phyloP scores from a whole-genome alignment of 2,329 filamentous ascomycete genomes.

The Xenosphaeropsis pyriputrescens region DNA sequence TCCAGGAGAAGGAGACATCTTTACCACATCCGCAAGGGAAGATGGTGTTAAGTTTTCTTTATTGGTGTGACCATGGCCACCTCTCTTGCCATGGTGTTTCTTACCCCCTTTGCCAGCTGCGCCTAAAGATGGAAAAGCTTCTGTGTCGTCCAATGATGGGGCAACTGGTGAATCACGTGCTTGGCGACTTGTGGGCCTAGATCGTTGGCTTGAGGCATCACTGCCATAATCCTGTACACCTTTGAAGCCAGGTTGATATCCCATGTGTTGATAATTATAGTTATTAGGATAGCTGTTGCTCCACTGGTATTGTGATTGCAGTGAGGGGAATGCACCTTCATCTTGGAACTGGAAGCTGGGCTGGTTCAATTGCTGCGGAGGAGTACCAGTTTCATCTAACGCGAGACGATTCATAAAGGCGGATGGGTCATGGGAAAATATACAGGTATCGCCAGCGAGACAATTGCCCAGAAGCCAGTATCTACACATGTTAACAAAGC shows the following conservation, averaged over 20 bases:
- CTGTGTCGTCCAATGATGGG: slow-evolving; percentile 78
- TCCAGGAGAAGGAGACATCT: slow-evolving; percentile 80
- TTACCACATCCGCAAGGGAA: slow-evolving; percentile 85
- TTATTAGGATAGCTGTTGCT: slow-evolving; percentile 30
- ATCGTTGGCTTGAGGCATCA: slow-evolving; percentile 57
- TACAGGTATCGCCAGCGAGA: slow-evolving; percentile 81
- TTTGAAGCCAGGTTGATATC: slow-evolving; percentile 54
- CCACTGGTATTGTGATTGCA: slow-evolving; percentile 49
- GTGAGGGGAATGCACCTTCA: slow-evolving; percentile 69
- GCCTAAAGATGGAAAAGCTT: slow-evolving; percentile 84
- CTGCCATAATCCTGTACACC: slow-evolving; percentile 38
- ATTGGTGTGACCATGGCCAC: slow-evolving; percentile 58
- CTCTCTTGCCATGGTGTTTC: slow-evolving; percentile 86
- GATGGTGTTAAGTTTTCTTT: slow-evolving; percentile 57
- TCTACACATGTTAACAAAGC: slow-evolving; percentile 25
- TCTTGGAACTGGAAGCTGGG: slow-evolving; percentile 69
- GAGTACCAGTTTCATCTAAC: slow-evolving; percentile 53
- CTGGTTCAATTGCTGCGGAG: slow-evolving; percentile 45
- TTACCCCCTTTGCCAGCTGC: slow-evolving; percentile 66
- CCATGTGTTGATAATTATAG: slow-evolving; percentile 35
- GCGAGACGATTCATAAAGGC: slow-evolving; percentile 70
- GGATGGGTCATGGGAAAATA: slow-evolving; percentile 92
- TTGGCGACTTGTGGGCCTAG: slow-evolving; percentile 71
- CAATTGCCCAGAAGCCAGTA: slow-evolving; percentile 97
- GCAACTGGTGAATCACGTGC: slow-evolving; percentile 47